phyloP scores from a whole-genome alignment of 2,329 filamentous ascomycete genomes.

The Cladosporium sp. region DNA sequence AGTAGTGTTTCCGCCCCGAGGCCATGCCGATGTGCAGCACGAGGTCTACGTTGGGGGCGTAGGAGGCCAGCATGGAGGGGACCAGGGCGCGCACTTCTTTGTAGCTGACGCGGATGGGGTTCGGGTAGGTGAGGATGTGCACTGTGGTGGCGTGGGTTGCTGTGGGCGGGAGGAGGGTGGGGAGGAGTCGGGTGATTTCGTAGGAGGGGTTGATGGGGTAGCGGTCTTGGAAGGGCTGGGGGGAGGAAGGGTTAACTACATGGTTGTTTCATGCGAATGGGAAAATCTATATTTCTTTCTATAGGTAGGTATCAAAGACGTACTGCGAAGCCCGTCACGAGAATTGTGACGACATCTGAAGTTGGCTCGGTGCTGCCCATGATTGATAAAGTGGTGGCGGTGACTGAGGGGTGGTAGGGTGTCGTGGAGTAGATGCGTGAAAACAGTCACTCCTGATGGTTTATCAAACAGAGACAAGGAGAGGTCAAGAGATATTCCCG shows the following conservation, averaged over 20 bases:
- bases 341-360: slow-evolving; percentile 20
- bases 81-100: slow-evolving; percentile 59
- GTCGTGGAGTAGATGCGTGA: too few species aligned
- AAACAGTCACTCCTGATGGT: too few species aligned
- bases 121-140: slow-evolving; percentile 60
- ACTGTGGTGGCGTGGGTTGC: slow-evolving; percentile 42
- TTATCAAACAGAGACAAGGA: too few species aligned
- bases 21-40: slow-evolving; percentile 81
- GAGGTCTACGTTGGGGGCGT: slow-evolving; percentile 53
- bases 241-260: slow-evolving; percentile 4
- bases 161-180: slow-evolving; percentile 53
- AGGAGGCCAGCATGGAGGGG: slow-evolving; percentile 56
- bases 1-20: slow-evolving; percentile 59
- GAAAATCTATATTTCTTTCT: neutral
- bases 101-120: slow-evolving; percentile 69
- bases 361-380: slow-evolving; percentile 32
- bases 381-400: too few species aligned
- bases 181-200: slow-evolving; percentile 69
- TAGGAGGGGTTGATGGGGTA: slow-evolving; percentile 71
- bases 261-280: neutral
- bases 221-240: slow-evolving; percentile 70
- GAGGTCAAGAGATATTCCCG: too few species aligned
- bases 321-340: slow-evolving; percentile 40
- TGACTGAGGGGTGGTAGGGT: too few species aligned
- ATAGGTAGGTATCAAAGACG: neutral